phyloP scores from a whole-genome alignment of 169 alveolate genomes.

The Plasmodium inui region DNA sequence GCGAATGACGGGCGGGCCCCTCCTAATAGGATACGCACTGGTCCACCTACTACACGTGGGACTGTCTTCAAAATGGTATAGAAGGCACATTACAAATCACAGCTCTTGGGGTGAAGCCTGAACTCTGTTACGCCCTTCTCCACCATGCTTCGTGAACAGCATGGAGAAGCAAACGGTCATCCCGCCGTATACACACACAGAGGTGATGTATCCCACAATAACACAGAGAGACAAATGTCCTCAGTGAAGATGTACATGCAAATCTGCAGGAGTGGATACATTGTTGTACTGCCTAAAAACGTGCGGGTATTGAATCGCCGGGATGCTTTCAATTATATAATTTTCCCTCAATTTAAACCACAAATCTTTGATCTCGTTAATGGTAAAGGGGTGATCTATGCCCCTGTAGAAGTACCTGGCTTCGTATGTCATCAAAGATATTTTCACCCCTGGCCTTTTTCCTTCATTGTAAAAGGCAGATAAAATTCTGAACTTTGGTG shows the following conservation, averaged over 20 bases:
- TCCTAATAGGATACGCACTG: neutral
- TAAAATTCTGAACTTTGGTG: conserved; percentile 88
- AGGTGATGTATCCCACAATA: neutral
- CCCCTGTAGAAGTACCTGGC: conserved; percentile 91
- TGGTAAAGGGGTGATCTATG: conserved; percentile 89
- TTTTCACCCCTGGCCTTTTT: conserved; percentile 89
- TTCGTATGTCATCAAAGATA: conserved; percentile 87
- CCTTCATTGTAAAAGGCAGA: conserved; percentile 92
- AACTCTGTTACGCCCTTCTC: neutral
- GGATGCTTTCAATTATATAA: conserved; percentile 86
- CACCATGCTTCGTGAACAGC: neutral
- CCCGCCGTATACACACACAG: neutral
- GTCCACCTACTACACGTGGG: neutral
- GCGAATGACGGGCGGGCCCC: neutral
- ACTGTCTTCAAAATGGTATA: neutral
- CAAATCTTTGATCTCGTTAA: conserved; percentile 89
- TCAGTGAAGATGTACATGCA: conserved; percentile 83
- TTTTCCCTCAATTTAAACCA: conserved; percentile 88
- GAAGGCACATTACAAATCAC: neutral
- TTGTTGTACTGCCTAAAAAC: conserved; percentile 89
- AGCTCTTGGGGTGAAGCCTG: neutral
- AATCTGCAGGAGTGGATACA: conserved; percentile 84
- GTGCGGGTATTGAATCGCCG: conserved; percentile 91
- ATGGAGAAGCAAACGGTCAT: neutral
- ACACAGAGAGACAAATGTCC: neutral